Evolutionary conservation across 352 stramenopile species (phyloP).

Genomic region (Peronospora destructor): DNA sequence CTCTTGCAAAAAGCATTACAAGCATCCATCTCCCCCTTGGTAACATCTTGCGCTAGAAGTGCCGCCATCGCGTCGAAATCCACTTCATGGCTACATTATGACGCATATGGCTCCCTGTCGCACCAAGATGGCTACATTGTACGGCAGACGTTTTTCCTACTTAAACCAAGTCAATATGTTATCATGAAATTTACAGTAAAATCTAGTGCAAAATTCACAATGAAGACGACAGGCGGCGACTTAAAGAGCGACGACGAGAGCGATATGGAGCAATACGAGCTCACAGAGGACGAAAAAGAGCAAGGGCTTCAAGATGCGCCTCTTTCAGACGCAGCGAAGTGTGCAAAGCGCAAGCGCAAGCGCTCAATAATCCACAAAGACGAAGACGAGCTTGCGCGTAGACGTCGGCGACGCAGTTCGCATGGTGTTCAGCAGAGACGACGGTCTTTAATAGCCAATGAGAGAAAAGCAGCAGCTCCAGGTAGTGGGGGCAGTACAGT

Average conservation of each 20-base stretch:
- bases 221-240: constrained; percentile 20
- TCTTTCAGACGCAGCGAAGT: constrained; percentile 2
- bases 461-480: constrained; percentile 10
- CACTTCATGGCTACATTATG: too few relatives aligned
- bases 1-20: too few relatives aligned
- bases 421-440: constrained; percentile 67
- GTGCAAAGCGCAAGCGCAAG: constrained; percentile 52
- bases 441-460: constrained; percentile 56
- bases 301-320: background rate
- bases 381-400: constrained; percentile 58
- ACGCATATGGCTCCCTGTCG: too few relatives aligned
- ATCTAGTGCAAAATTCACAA: constrained; percentile 13
- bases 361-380: constrained; percentile 42
- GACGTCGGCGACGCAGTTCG: constrained; percentile 52
- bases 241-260: constrained; percentile 28
- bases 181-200: background rate
- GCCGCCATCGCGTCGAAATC: too few relatives aligned
- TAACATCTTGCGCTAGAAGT: too few relatives aligned
- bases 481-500: constrained; percentile 4
- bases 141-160: too few relatives aligned
- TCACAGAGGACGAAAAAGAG: constrained; percentile 22
- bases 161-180: constrained; percentile 3
- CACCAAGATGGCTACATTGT: constrained; percentile 9
- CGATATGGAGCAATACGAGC: constrained; percentile 25
- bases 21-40: too few relatives aligned